These are phyloP conservation scores for Ceratobasidium sp. DNA, from an alignment of 1,284 basidiomycete genomes.

Conservation along the genomic window DNA sequence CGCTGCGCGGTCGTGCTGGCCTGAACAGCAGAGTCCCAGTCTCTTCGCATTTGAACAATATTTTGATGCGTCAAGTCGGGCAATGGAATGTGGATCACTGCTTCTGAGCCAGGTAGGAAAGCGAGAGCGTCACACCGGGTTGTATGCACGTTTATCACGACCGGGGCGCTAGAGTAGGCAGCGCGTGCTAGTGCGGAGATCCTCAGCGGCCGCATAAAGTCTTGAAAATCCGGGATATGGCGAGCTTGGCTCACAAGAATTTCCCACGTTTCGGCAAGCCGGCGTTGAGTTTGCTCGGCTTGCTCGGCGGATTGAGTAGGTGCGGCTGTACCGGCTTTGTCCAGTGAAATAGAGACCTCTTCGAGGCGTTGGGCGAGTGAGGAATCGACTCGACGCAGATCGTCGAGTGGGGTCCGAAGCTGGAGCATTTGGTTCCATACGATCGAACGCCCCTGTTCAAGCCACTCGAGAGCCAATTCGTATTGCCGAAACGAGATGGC, in stretches of 20 bases:
- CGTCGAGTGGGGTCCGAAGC: not conserved
- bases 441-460: conserved; percentile 1
- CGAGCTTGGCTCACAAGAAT: not conserved
- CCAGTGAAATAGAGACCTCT: not conserved
- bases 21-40: not conserved
- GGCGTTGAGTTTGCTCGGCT: not conserved
- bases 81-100: not conserved
- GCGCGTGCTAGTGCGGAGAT: not conserved
- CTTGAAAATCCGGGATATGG: conserved; percentile 19
- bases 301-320: not conserved
- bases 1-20: not conserved
- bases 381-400: not conserved
- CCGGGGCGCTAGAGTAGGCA: not conserved
- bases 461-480: conserved; percentile 13
- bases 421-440: conserved; percentile 7
- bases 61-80: not conserved
- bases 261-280: conserved; percentile 18
- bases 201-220: conserved; percentile 6
- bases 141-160: conserved; percentile 6
- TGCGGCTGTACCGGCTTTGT: not conserved
- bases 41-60: not conserved
- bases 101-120: not conserved
- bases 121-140: conserved; percentile 22
- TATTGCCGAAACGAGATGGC: not conserved
- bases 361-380: not conserved